Conservation (phyloP, 2,329 filamentous ascomycete genomes). For the Davidsoniella virescens region DNA sequence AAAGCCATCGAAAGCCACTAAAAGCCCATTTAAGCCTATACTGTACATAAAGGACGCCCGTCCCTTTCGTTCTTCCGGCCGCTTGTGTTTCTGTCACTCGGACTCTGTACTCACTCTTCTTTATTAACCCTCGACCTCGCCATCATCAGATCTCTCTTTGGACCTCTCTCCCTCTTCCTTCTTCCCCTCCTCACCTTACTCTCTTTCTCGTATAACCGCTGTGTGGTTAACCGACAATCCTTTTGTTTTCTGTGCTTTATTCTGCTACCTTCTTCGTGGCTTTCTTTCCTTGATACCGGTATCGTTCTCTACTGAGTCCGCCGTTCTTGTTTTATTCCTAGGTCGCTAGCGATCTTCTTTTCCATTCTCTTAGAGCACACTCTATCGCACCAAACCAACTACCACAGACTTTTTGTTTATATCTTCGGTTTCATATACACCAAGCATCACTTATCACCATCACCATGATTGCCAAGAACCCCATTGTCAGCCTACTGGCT, state of each 20-base stretch:
- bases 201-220: slow-evolving; percentile 5
- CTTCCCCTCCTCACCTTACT: background rate
- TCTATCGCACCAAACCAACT: background rate
- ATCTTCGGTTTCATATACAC: background rate
- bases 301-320: background rate
- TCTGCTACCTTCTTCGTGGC: background rate
- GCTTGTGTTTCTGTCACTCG: background rate
- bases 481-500: slow-evolving; percentile 24
- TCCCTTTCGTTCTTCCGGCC: background rate
- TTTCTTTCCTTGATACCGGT: slow-evolving; percentile 4
- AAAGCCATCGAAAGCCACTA: too few species aligned
- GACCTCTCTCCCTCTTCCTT: background rate
- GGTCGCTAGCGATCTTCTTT: slow-evolving; percentile 11
- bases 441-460: background rate
- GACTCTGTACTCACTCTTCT: background rate
- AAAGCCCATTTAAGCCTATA: background rate
- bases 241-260: slow-evolving; percentile 11
- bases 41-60: background rate
- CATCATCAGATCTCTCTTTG: background rate
- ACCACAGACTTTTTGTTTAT: too few species aligned
- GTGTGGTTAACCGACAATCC: slow-evolving; percentile 12
- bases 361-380: background rate
- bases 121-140: background rate
- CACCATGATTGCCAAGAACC: slow-evolving; percentile 27
- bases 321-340: too few species aligned